Evolutionary conservation across 2,329 filamentous ascomycete genomes (phyloP), one percentile per base, ranked within the genome.

Genomic region (Fusarium sororula): DNA sequence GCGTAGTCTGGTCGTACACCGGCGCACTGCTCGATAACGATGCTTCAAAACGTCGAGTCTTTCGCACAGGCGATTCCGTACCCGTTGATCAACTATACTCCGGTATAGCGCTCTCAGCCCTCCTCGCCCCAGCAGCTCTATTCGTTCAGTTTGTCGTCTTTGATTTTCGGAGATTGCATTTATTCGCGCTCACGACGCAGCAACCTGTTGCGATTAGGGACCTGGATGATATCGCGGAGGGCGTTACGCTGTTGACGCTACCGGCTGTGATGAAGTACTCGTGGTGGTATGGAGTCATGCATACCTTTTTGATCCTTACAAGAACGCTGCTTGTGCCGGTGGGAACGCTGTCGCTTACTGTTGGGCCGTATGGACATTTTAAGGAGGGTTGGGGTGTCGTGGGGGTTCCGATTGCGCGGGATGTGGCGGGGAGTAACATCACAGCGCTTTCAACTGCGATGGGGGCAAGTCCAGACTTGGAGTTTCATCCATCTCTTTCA

Each of bases 221-320:
- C 7, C 37, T 75, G 2, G 70, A 75, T 24, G 63, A 75, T 20
- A 74, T 75, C 13, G 68, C 73, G 1, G 74, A 75, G 20, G 72
- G 72, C 5, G 57, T 75, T 14, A 76, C 70, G 4, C 22, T 75
- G 22, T 58, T 42, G 35, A 75, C 73, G 1, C 26, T 75, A 17
- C 35, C 39, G 13, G 68, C 70, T 3, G 74, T 75, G 7, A 61
- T 59, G 18, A 70, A 64, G 24, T 75, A 76, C 6, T 75, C 74
- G 10, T 75, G 74, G 74, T 75, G 74, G 74, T 75, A 75, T 51
- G 74, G 74, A 4, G 44, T 76, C 37, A 75, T 75, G 73, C 74
- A 75, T 4, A 48, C 61, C 15, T 42, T 57, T 22, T 22, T 75
- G 22, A 75, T 75, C 7, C 15, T 76, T 2, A 74, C 73, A 0